Conservation (phyloP, 352 stramenopile genomes). For the Phytopythium oedochilum region DNA sequence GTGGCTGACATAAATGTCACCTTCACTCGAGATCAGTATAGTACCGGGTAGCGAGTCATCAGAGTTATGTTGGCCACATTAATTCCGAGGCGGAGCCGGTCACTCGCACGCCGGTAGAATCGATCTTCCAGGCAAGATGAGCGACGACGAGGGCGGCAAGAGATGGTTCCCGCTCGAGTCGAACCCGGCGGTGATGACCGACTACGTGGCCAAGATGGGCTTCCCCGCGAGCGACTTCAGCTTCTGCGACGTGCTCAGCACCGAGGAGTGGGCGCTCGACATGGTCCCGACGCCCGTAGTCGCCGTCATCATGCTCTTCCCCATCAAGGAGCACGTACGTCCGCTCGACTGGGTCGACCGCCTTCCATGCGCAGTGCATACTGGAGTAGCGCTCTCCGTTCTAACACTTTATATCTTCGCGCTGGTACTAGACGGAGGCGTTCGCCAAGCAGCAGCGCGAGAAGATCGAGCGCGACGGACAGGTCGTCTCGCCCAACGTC, state of each 20-base stretch:
- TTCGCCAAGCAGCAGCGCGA: constrained; percentile 65
- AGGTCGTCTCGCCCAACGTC: constrained; percentile 69
- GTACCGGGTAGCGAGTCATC: too few species aligned
- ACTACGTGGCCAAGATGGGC: constrained; percentile 93
- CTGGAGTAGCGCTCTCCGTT: too few species aligned
- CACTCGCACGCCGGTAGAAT: too few species aligned
- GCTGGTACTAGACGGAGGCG: constrained; percentile 52
- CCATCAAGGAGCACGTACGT: constrained; percentile 87
- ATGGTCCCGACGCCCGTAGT: constrained; percentile 94
- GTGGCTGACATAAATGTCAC: too few species aligned
- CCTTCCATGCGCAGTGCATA: too few species aligned
- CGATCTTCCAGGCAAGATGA: too few species aligned
- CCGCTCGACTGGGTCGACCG: too few species aligned
- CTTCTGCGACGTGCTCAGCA: constrained; percentile 95
- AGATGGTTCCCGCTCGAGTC: constrained; percentile 91
- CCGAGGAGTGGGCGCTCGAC: constrained; percentile 94
- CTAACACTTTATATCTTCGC: neutral
- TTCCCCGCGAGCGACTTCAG: constrained; percentile 82
- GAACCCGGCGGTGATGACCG: constrained; percentile 94
- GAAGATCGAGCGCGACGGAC: constrained; percentile 64
- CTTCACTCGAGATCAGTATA: too few species aligned
- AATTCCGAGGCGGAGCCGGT: too few species aligned
- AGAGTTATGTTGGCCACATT: too few species aligned
- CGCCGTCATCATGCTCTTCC: constrained; percentile 95
- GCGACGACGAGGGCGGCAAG: constrained; percentile 44